Percentiles rank a stretch among this genome's conserved stretches.
These are phyloP conservation scores for Thermoascus crustaceus DNA, from an alignment of 2,329 filamentous ascomycete species.

Conservation along the genomic window DNA sequence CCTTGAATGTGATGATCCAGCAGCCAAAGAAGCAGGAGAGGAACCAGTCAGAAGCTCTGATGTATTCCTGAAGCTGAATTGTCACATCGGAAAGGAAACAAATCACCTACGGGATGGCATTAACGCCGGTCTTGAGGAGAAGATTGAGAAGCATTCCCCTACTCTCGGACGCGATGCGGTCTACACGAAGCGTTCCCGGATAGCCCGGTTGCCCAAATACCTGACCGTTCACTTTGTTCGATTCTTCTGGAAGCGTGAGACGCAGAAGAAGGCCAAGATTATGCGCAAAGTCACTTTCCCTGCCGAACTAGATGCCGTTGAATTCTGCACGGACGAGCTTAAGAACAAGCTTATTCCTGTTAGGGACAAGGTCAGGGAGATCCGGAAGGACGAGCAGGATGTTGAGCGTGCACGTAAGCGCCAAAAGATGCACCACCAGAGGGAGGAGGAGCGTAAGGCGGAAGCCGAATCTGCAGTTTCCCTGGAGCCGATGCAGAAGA, in stretches of 20 bases:
- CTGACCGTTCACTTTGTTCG: conserved; percentile 94
- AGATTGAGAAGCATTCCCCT: conserved; percentile 82
- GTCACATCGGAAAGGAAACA: conserved; percentile 79
- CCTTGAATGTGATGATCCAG: conserved; percentile 75
- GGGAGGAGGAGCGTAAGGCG: conserved; percentile 43
- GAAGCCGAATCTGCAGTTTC: conserved; percentile 24
- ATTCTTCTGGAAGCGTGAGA: conserved; percentile 95
- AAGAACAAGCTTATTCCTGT: conserved; percentile 77
- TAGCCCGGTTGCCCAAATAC: conserved; percentile 86
- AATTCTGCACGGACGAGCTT: conserved; percentile 90
- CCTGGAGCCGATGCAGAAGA: conserved; percentile 39
- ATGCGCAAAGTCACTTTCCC: conserved; percentile 98
- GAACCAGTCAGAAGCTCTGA: conserved; percentile 60
- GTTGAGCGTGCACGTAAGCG: conserved; percentile 85
- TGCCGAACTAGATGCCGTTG: conserved; percentile 81
- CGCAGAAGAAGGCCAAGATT: conserved; percentile 98
- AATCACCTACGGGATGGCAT: conserved; percentile 92
- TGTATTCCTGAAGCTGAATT: conserved; percentile 84
- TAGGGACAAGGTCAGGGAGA: conserved; percentile 91
- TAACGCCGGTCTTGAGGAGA: conserved; percentile 69
- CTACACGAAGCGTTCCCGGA: conserved; percentile 87
- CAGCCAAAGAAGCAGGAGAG: conserved; percentile 67
- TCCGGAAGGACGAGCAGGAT: conserved; percentile 91
- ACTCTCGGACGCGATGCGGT: conserved; percentile 66
- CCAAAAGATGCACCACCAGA: conserved; percentile 62